phyloP scores from a whole-genome alignment of 805 yeast species.

The Saturnispora gosingensis region DNA sequence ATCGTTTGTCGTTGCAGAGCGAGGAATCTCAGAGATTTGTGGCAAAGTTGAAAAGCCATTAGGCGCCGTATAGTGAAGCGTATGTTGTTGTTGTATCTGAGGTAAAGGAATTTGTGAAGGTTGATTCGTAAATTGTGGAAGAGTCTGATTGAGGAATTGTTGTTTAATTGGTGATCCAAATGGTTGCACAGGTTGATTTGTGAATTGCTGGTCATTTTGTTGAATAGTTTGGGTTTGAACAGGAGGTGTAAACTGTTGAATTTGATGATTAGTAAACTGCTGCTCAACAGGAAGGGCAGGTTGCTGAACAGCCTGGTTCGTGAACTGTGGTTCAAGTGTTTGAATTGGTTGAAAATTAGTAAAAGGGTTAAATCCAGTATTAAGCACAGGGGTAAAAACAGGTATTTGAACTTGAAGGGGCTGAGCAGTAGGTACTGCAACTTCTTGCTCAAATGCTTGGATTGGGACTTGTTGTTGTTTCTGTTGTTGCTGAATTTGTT shows the following conservation, averaged over 20 bases:
- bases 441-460: constrained; percentile 4
- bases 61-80: constrained; percentile 5
- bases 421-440: constrained; percentile 5
- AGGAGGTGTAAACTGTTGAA: background rate
- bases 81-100: constrained; percentile 1
- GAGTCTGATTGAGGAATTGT: constrained; percentile 2
- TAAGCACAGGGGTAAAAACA: background rate
- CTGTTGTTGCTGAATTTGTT: constrained; percentile 10
- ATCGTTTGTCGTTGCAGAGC: background rate
- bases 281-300: background rate
- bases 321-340: background rate
- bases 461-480: constrained; percentile 12
- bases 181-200: background rate
- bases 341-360: constrained; percentile 5
- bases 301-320: constrained; percentile 1
- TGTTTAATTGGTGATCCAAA: background rate
- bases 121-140: background rate
- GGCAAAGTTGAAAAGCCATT: constrained; percentile 5
- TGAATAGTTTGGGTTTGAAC: background rate
- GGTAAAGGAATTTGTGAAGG: constrained; percentile 1
- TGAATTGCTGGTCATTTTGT: constrained; percentile 1
- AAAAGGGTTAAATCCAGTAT: constrained; percentile 14
- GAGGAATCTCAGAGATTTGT: constrained; percentile 3
- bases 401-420: constrained; percentile 7
- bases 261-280: background rate